Evolutionary conservation across 2,329 filamentous ascomycete genomes (phyloP).

Genomic region (Leptographium wingfieldii): DNA sequence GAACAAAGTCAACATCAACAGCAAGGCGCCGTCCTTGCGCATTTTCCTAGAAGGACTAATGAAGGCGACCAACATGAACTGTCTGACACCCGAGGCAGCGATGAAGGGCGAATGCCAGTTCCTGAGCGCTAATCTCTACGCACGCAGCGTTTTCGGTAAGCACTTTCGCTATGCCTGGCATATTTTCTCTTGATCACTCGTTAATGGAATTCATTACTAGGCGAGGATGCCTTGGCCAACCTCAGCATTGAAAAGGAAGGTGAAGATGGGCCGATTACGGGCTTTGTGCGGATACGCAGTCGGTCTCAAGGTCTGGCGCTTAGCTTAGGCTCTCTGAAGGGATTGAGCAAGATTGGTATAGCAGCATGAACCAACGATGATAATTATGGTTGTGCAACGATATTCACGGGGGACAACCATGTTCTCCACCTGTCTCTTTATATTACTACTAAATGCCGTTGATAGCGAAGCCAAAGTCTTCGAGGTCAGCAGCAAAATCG

Average conservation of each 20-base stretch:
- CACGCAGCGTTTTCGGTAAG: slow-evolving; percentile 95
- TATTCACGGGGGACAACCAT: neutral
- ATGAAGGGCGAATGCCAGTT: slow-evolving; percentile 97
- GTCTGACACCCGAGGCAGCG: slow-evolving; percentile 88
- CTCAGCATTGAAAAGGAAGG: slow-evolving; percentile 96
- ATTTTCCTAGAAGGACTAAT: slow-evolving; percentile 91
- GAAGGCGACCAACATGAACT: slow-evolving; percentile 98
- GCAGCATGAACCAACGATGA: slow-evolving; percentile 16
- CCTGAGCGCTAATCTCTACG: slow-evolving; percentile 91
- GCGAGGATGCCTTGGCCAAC: slow-evolving; percentile 95
- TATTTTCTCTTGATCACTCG: neutral
- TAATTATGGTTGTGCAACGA: neutral
- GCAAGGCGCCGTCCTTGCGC: slow-evolving; percentile 80
- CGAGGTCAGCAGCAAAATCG: no score
- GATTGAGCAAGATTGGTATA: slow-evolving; percentile 67
- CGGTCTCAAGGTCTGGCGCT: slow-evolving; percentile 89
- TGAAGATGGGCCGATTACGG: slow-evolving; percentile 87
- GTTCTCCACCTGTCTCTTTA: neutral
- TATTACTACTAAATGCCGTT: neutral
- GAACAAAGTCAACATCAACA: slow-evolving; percentile 99
- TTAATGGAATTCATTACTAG: slow-evolving; percentile 31
- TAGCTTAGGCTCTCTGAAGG: slow-evolving; percentile 88
- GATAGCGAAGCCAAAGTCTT: neutral
- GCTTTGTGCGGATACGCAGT: slow-evolving; percentile 95
- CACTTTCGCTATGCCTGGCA: slow-evolving; percentile 13